A percentile compares a stretch with the other conserved stretches of the same genome.
Conservation (phyloP, 2,329 filamentous ascomycete species). For the Talaromyces verruculosus region DNA sequence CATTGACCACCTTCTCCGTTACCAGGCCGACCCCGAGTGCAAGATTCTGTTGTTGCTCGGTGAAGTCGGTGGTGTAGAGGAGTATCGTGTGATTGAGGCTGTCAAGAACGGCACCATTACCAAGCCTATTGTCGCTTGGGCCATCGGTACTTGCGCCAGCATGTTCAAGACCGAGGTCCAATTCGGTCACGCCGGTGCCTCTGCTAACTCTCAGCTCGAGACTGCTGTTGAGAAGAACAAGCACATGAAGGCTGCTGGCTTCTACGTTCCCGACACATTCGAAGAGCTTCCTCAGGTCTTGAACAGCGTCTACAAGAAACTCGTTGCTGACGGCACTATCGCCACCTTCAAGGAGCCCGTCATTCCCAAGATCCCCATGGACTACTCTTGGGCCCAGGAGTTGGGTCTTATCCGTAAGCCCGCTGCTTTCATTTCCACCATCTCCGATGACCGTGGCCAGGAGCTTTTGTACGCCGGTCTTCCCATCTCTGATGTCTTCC, state of each 20-base stretch:
- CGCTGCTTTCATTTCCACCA: slow-evolving; percentile 99
- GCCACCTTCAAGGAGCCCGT: slow-evolving; percentile 82
- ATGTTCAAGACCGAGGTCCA: slow-evolving; percentile 99
- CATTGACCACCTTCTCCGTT: slow-evolving; percentile 96
- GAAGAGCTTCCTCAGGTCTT: slow-evolving; percentile 85
- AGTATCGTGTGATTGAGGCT: slow-evolving; percentile 98
- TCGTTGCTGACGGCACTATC: slow-evolving; percentile 82
- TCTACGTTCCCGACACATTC: slow-evolving; percentile 92
- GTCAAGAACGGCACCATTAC: slow-evolving; percentile 92
- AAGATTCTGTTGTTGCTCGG: slow-evolving; percentile 95
- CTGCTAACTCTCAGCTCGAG: slow-evolving; percentile 99
- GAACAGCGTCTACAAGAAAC: slow-evolving; percentile 79
- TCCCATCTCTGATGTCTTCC: slow-evolving; percentile 99
- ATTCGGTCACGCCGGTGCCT: slow-evolving; percentile 97
- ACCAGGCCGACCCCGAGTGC: slow-evolving; percentile 94
- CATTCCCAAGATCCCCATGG: slow-evolving; percentile 98
- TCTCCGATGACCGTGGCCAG: slow-evolving; percentile 98
- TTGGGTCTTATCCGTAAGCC: slow-evolving; percentile 99
- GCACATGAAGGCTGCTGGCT: slow-evolving; percentile 90
- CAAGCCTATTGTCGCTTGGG: slow-evolving; percentile 99
- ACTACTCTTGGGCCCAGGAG: slow-evolving; percentile 99
- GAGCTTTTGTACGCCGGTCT: slow-evolving; percentile 98
- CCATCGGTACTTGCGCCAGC: slow-evolving; percentile 97
- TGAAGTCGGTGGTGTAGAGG: slow-evolving; percentile 98
- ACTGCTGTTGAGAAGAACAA: slow-evolving; percentile 96